Evolutionary conservation across 257 asterid genomes (phyloP).

Genomic region (Hygrophila difformis): DNA sequence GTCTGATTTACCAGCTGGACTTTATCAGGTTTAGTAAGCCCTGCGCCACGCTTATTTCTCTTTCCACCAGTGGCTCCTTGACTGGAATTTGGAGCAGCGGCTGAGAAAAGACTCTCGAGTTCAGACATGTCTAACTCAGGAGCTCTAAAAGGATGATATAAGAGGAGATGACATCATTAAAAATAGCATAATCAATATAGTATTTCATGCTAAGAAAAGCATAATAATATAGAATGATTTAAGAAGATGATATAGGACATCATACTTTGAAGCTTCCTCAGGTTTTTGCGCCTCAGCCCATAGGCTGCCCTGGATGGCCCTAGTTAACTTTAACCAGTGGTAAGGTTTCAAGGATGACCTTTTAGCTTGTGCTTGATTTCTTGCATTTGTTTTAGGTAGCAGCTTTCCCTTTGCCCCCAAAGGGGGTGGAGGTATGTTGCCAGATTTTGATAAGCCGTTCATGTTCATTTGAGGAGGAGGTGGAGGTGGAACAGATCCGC

Average conservation of each 20-base stretch:
- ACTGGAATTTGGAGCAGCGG: constrained; percentile 36
- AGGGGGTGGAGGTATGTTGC: constrained; percentile 32
- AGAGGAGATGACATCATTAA: constrained; percentile 15
- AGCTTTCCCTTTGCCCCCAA: constrained; percentile 35
- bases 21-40: constrained; percentile 55
- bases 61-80: constrained; percentile 30
- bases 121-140: constrained; percentile 77
- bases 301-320: constrained; percentile 74
- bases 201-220: constrained; percentile 5
- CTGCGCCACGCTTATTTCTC: constrained; percentile 32
- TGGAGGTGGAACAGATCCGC: constrained; percentile 52
- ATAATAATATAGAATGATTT: not conserved
- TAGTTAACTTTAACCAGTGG: constrained; percentile 81
- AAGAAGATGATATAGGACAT: constrained; percentile 7
- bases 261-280: constrained; percentile 71
- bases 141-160: constrained; percentile 41
- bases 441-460: constrained; percentile 24
- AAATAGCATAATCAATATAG: constrained; percentile 11
- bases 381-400: constrained; percentile 25
- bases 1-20: constrained; percentile 56
- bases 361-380: constrained; percentile 27
- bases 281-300: constrained; percentile 85
- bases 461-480: constrained; percentile 38
- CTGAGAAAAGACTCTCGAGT: constrained; percentile 81
- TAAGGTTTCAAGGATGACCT: constrained; percentile 63